Evolutionary conservation across 352 stramenopile species (phyloP).

Genomic region (Globisporangium lucens): DNA sequence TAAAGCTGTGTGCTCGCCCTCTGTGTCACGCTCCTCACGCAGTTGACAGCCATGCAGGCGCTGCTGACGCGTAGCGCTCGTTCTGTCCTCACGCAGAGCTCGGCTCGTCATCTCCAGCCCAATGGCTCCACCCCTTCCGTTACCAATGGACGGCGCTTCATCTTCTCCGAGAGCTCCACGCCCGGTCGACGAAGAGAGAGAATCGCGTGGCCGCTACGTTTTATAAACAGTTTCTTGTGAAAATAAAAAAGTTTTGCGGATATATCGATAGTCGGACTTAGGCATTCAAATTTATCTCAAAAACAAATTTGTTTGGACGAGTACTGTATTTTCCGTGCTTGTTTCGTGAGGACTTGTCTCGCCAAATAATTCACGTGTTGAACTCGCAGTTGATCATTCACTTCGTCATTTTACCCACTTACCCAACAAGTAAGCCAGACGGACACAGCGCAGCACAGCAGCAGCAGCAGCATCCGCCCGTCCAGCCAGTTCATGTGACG

Average conservation of each 20-base stretch:
- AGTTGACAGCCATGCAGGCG: not conserved
- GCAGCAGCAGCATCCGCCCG: not conserved
- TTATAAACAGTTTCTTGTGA: no score
- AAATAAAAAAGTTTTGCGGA: no score
- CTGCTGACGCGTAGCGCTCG: not conserved
- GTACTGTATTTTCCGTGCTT: no score
- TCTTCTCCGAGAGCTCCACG: conserved; percentile 6
- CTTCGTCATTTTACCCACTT: not conserved
- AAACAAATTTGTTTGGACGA: no score
- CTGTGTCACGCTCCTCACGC: not conserved
- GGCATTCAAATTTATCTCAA: no score
- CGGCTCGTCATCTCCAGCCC: not conserved
- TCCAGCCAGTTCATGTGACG: not conserved
- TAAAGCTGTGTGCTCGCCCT: no score
- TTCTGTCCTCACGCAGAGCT: conserved; percentile 1
- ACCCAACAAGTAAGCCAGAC: not conserved
- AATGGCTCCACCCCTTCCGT: not conserved
- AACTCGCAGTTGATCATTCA: not conserved
- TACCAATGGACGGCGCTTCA: not conserved
- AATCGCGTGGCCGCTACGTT: no score
- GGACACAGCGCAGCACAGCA: not conserved
- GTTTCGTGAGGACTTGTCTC: no score
- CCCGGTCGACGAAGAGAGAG: not conserved
- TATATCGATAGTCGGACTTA: no score
- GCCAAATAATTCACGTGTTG: no score